Evolutionary conservation across 139 green algal genomes (phyloP).

Genomic region (Chlorella ohadii): DNA sequence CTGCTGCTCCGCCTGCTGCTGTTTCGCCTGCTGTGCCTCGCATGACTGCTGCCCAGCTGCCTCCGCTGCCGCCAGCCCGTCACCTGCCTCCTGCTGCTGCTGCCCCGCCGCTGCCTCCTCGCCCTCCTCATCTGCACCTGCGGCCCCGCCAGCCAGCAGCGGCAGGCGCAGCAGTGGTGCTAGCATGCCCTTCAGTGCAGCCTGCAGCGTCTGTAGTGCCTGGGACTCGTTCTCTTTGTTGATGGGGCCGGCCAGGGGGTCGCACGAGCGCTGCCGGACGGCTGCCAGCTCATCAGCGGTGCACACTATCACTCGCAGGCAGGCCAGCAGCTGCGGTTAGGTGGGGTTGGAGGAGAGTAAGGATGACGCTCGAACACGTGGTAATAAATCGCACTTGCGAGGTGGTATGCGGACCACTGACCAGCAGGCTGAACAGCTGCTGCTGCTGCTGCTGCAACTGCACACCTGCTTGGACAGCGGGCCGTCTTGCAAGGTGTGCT

Average conservation of each 20-base stretch:
- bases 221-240: conserved; percentile 33
- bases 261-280: neutral
- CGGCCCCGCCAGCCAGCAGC: conserved; percentile 2
- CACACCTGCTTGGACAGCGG: conserved; percentile 33
- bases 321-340: conserved; percentile 36
- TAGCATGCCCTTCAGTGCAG: conserved; percentile 32
- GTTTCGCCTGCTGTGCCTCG: neutral
- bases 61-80: neutral
- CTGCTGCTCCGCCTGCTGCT: neutral
- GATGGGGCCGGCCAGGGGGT: conserved; percentile 17
- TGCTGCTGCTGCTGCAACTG: too few species aligned
- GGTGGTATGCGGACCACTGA: too few species aligned
- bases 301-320: conserved; percentile 37
- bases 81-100: neutral
- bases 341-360: neutral
- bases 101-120: neutral
- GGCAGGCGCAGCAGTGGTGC: conserved; percentile 7
- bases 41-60: neutral
- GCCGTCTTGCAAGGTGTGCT: conserved; percentile 47
- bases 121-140: neutral
- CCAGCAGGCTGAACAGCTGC: too few species aligned
- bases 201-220: conserved; percentile 36
- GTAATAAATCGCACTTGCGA: too few species aligned
- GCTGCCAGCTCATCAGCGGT: conserved; percentile 30
- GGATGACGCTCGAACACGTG: too few species aligned